These are phyloP conservation scores for Venturia effusa DNA, from an alignment of 2,329 filamentous ascomycete species.

Conservation along the genomic window DNA sequence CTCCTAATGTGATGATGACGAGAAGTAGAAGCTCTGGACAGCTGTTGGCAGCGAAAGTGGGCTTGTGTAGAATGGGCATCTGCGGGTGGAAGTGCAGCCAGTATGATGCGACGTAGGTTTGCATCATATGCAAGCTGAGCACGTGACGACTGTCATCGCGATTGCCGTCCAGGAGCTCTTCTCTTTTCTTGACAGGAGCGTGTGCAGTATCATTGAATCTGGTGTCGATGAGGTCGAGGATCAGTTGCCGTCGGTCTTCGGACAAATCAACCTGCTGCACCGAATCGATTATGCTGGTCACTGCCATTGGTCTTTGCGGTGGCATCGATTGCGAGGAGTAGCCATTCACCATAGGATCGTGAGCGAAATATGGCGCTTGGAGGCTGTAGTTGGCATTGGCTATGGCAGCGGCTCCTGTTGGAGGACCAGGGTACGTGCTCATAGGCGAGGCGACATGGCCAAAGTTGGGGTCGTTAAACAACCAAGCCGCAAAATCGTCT, in stretches of 20 bases:
- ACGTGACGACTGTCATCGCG: constrained; percentile 50
- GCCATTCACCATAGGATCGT: constrained; percentile 37
- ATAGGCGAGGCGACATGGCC: constrained; percentile 27
- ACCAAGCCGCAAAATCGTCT: constrained; percentile 75
- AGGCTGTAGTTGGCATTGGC: constrained; percentile 31
- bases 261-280: constrained; percentile 73
- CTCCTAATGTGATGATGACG: constrained; percentile 85
- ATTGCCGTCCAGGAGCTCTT: constrained; percentile 68
- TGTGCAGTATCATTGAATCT: constrained; percentile 75
- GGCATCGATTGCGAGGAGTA: constrained; percentile 39
- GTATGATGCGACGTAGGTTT: constrained; percentile 84
- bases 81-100: constrained; percentile 94
- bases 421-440: constrained; percentile 22
- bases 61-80: constrained; percentile 86
- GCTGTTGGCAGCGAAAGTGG: constrained; percentile 80
- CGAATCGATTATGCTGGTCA: constrained; percentile 74
- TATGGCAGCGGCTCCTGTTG: constrained; percentile 25
- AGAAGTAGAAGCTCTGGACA: constrained; percentile 77
- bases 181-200: constrained; percentile 60
- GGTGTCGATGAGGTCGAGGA: constrained; percentile 70
- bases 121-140: constrained; percentile 87
- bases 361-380: constrained; percentile 40
- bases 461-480: constrained; percentile 61
- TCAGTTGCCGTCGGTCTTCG: constrained; percentile 73
- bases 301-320: constrained; percentile 75